Evolutionary conservation across 495 filamentous ascomycete species (phyloP).

Genomic region (Monascus purpureus): DNA sequence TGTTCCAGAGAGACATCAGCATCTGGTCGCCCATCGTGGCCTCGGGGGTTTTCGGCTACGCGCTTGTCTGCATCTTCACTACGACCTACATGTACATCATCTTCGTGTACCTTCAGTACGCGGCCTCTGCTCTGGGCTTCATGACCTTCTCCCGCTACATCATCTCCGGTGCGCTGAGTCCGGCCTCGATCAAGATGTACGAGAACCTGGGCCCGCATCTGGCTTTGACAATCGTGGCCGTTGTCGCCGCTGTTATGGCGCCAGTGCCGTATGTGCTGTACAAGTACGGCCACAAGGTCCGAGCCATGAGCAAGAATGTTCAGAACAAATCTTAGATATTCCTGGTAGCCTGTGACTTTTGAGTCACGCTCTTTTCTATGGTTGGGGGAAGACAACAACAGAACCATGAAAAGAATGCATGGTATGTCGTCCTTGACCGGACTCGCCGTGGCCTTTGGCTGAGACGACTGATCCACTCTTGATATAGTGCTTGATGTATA

Average conservation of each 20-base stretch:
- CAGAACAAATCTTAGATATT: neutral
- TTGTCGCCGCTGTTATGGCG: conserved; percentile 26
- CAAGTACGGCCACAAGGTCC: conserved; percentile 29
- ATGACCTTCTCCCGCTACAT: conserved; percentile 34
- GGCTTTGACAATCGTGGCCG: conserved; percentile 36
- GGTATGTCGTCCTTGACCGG: no score
- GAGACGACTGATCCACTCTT: no score
- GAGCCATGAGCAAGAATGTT: conserved; percentile 27
- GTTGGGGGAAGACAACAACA: no score
- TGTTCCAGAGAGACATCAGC: conserved; percentile 22
- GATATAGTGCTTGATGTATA: no score
- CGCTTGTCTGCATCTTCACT: conserved; percentile 33
- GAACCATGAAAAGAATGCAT: no score
- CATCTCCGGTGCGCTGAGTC: conserved; percentile 29
- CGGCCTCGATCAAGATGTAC: conserved; percentile 32
- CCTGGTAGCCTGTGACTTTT: no score
- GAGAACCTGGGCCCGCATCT: conserved; percentile 34
- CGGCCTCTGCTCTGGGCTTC: conserved; percentile 27
- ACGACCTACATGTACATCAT: conserved; percentile 37
- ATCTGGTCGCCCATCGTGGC: conserved; percentile 38
- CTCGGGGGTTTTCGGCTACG: conserved; percentile 35
- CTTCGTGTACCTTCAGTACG: conserved; percentile 27
- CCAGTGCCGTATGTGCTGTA: conserved; percentile 38
- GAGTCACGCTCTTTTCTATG: no score
- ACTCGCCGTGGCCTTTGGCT: no score